phyloP scores from a whole-genome alignment of 1,284 basidiomycete species.

The Mycena citricolor region DNA sequence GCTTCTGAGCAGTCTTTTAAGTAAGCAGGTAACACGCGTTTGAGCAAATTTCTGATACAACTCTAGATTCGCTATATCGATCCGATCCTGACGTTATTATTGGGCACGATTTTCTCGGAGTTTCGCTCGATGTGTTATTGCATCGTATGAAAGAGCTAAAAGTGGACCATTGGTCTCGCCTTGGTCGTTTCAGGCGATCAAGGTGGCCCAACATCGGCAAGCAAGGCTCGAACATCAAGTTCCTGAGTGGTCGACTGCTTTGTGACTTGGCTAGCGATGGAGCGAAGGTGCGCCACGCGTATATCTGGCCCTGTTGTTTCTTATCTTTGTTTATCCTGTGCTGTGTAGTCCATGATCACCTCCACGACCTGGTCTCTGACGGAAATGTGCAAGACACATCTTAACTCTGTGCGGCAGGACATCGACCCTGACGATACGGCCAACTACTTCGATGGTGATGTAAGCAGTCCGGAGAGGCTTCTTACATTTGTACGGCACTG shows the following conservation, averaged over 20 bases:
- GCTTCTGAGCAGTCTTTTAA: conserved; percentile 81
- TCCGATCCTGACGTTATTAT: conserved; percentile 94
- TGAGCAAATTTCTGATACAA: conserved; percentile 5
- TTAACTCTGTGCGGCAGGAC: conserved; percentile 84
- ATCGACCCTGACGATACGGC: conserved; percentile 96
- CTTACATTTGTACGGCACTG: conserved; percentile 90
- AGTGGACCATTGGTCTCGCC: conserved; percentile 89
- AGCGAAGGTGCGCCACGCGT: conserved; percentile 68
- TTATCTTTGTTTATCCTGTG: background rate
- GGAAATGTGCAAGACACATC: conserved; percentile 93
- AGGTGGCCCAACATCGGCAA: conserved; percentile 82
- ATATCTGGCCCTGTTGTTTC: background rate
- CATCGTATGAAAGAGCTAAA: conserved; percentile 91
- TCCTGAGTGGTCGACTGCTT: conserved; percentile 84
- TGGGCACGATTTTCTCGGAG: conserved; percentile 94
- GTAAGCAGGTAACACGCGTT: conserved; percentile 38
- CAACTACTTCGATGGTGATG: conserved; percentile 84
- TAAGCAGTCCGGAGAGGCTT: conserved; percentile 77
- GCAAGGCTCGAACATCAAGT: conserved; percentile 83
- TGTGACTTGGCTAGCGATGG: conserved; percentile 95
- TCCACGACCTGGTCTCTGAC: conserved; percentile 98
- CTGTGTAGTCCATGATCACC: conserved; percentile 79
- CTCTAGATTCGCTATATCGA: conserved; percentile 74
- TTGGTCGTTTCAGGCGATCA: conserved; percentile 88
- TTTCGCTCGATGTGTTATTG: conserved; percentile 87